A percentile compares a stretch with the other conserved stretches of the same genome.
These are phyloP conservation scores for Endoconidiophora laricicola DNA, from an alignment of 2,329 filamentous ascomycete genomes.

Conservation along the genomic window DNA sequence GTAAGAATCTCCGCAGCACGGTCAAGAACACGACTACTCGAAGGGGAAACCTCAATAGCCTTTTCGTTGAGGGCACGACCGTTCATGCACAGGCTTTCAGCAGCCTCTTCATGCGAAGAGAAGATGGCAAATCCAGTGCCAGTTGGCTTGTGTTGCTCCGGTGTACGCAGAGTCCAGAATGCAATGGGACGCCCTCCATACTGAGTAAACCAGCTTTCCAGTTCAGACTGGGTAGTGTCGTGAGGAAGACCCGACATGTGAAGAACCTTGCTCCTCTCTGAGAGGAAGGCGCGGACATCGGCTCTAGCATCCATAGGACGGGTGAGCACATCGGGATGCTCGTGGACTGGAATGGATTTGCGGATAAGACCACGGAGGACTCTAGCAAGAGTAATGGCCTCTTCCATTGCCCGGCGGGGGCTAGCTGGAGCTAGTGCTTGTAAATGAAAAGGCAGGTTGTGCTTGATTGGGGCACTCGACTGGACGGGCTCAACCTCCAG, in stretches of 20 bases:
- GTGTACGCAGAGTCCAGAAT: constrained; percentile 95
- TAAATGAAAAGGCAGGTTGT: constrained; percentile 93
- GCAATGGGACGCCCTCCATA: constrained; percentile 95
- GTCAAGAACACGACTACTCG: constrained; percentile 90
- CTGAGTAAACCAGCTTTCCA: constrained; percentile 99
- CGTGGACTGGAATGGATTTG: constrained; percentile 86
- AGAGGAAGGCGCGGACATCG: constrained; percentile 88
- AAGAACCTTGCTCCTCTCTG: constrained; percentile 91
- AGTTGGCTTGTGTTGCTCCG: constrained; percentile 98
- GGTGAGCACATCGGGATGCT: constrained; percentile 87
- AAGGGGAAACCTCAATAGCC: constrained; percentile 95
- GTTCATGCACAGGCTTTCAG: constrained; percentile 98
- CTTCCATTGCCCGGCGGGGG: constrained; percentile 90
- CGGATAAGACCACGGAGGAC: constrained; percentile 84
- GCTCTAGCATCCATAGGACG: constrained; percentile 93
- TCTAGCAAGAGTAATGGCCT: constrained; percentile 82
- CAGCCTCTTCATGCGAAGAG: constrained; percentile 96
- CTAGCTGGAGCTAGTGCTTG: constrained; percentile 92
- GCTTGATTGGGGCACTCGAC: constrained; percentile 94
- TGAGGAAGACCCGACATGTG: constrained; percentile 96
- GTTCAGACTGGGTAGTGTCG: constrained; percentile 93
- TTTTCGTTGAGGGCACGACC: constrained; percentile 95
- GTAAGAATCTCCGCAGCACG: constrained; percentile 90
- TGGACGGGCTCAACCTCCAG: constrained; percentile 96
- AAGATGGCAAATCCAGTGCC: constrained; percentile 97